Conservation (phyloP, 305 asterid genomes). For the Andrographis paniculata region DNA sequence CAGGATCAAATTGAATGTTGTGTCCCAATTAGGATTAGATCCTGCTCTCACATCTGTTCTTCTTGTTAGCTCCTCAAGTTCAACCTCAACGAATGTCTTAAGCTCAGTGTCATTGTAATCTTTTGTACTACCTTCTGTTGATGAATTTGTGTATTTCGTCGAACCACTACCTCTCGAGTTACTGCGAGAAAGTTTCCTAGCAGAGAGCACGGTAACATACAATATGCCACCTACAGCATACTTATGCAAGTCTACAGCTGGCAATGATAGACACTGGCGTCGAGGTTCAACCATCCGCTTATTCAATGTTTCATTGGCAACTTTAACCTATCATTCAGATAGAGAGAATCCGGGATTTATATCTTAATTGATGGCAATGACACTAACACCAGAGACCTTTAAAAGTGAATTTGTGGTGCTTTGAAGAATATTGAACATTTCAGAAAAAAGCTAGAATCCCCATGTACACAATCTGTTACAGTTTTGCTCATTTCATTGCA, state of each 20-base stretch:
- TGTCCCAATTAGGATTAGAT: conserved; percentile 75
- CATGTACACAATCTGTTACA: not conserved
- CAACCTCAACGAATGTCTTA: conserved; percentile 81
- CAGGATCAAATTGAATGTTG: conserved; percentile 71
- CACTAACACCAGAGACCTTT: too few relatives aligned
- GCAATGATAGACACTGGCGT: conserved; percentile 83
- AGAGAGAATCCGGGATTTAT: not conserved
- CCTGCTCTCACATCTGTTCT: conserved; percentile 60
- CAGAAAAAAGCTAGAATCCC: not conserved
- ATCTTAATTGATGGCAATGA: too few relatives aligned
- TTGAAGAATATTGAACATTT: too few relatives aligned
- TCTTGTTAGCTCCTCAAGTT: conserved; percentile 79
- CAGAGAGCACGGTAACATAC: conserved; percentile 57
- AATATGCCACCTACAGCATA: conserved; percentile 76
- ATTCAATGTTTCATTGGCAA: conserved; percentile 60
- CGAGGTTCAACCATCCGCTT: conserved; percentile 97
- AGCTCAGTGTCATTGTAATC: conserved; percentile 34
- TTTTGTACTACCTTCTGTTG: conserved; percentile 24
- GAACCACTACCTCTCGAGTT: conserved; percentile 35
- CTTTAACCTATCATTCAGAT: conserved; percentile 52
- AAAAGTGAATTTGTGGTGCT: too few relatives aligned
- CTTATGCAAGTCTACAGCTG: conserved; percentile 63
- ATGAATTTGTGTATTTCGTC: conserved; percentile 29
- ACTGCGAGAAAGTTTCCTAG: conserved; percentile 50
- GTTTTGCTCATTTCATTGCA: not conserved